Evolutionary conservation across 345 rosid species (phyloP).

Genomic region (Trapa bicornis): DNA sequence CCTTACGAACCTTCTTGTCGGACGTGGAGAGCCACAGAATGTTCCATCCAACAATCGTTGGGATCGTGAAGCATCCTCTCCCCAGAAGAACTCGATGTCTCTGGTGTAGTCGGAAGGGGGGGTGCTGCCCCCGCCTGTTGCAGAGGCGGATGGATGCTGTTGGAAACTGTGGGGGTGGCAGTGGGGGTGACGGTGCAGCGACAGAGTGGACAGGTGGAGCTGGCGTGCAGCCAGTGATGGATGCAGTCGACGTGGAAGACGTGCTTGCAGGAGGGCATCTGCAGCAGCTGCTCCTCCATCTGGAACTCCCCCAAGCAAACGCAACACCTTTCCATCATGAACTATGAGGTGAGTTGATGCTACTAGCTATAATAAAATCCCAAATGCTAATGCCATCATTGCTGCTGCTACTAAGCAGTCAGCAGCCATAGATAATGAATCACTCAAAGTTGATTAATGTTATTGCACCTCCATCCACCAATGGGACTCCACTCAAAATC

Average conservation of each 20-base stretch:
- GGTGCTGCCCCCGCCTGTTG: neutral
- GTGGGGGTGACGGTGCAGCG: constrained; percentile 42
- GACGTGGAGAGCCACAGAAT: neutral
- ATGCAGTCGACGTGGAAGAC: constrained; percentile 79
- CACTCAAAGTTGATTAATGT: too few relatives aligned
- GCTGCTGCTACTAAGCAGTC: too few relatives aligned
- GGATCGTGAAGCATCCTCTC: neutral
- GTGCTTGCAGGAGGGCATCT: constrained; percentile 78
- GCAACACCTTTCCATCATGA: constrained; percentile 42
- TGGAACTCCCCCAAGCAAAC: constrained; percentile 90
- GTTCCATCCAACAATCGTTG: constrained; percentile 1
- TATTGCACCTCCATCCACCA: too few relatives aligned
- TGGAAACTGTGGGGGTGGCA: constrained; percentile 7
- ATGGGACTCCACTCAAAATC: too few relatives aligned
- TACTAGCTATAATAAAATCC: too few relatives aligned
- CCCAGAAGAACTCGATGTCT: neutral
- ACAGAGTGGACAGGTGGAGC: constrained; percentile 87
- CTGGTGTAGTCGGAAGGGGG: neutral
- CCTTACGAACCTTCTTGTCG: neutral
- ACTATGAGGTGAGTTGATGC: too few relatives aligned
- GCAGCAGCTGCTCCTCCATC: constrained; percentile 70
- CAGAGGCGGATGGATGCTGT: neutral
- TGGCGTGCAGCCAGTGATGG: constrained; percentile 66
- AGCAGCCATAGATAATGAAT: too few relatives aligned
- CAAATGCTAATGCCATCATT: too few relatives aligned